Base-by-base conservation (phyloP, 345 rosid genomes). In the Citrus inodora region DNA sequence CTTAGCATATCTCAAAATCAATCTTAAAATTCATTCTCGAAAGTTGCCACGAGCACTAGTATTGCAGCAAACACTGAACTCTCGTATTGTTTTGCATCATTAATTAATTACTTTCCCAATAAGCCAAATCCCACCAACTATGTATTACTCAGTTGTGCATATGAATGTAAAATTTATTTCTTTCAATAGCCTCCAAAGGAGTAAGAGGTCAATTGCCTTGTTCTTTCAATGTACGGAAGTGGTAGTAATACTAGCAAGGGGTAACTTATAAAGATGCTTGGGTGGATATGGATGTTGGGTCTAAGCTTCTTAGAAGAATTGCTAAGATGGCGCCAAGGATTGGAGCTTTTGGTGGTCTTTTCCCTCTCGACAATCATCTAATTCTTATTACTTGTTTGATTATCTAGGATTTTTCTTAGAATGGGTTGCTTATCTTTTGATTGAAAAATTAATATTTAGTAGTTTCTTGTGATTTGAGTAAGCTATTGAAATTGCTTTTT, bases 261-360 rank as follows among this genome's bases (percentile, higher is more conserved):
- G 92, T 96, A 22, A 96, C 88, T 1, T 91, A 92, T 79, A 92
- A 91, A 83, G 97, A 87, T 9, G 92, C 97, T 14, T 94, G 97
- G 69, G 97, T 94, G 24, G 97, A 94, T 81, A 93, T 93, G 46
- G 97, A 96, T 85, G 95, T 98, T 24, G 97, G 98, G 55, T 62
- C 95, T 8, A 97, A 96, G 80, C 99, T 96, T 67, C 94, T 94
- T 62, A 75, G 76, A 74, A 85, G 98, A 81, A 96, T 94, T 62
- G 94, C 95, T 0, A 92, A 91, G 78, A 92, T 96, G 98, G 93
- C 94, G 32, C 94, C 94, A 53, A 94, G 93, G 65, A 91, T 94
- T 55, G 97, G 98, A 48, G 99, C 97, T 48, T 96, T 96, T 66
- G 98, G 95, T 38, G 92, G 97, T 32, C 95, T 92, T 76, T 92